Evolutionary conservation across 2,329 filamentous ascomycete genomes (phyloP).

Genomic region (Pseudocercospora eumusae): DNA sequence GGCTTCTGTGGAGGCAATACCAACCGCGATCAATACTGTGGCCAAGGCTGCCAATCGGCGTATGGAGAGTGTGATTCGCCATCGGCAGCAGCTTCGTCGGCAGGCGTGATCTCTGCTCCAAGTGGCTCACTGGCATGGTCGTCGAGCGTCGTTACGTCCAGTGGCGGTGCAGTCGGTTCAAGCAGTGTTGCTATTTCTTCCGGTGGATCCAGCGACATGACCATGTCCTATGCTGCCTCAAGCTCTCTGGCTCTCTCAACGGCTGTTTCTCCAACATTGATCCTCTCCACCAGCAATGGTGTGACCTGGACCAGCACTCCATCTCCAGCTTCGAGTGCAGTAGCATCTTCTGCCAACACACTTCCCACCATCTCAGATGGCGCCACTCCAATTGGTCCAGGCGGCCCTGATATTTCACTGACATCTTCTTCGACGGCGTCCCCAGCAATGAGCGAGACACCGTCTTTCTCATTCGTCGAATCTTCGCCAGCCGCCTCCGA

Average conservation of each 20-base stretch:
- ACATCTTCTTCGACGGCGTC: neutral
- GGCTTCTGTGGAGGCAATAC: slow-evolving; percentile 22
- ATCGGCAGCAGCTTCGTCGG: slow-evolving; percentile 5
- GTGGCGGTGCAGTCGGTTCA: neutral
- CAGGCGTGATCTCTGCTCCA: neutral
- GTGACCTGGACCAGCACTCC: slow-evolving; percentile 13
- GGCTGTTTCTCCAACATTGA: slow-evolving; percentile 2
- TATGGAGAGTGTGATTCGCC: slow-evolving; percentile 13
- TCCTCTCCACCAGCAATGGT: slow-evolving; percentile 4
- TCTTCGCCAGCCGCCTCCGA: neutral
- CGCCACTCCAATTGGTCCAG: neutral
- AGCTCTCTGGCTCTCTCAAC: slow-evolving; percentile 3
- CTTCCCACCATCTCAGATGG: neutral
- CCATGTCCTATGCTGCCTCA: neutral
- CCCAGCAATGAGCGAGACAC: neutral
- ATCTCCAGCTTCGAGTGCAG: neutral
- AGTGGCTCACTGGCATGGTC: neutral
- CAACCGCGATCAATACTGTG: slow-evolving; percentile 18
- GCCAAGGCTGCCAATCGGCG: slow-evolving; percentile 18
- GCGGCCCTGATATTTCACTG: neutral
- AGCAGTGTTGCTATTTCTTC: neutral
- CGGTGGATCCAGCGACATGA: neutral
- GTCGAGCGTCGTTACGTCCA: slow-evolving; percentile 1
- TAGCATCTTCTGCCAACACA: neutral
- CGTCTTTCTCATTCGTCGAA: slow-evolving; percentile 5